Evolutionary conservation across 2,329 filamentous ascomycete species (phyloP).

Genomic region (Apiospora sp.): DNA sequence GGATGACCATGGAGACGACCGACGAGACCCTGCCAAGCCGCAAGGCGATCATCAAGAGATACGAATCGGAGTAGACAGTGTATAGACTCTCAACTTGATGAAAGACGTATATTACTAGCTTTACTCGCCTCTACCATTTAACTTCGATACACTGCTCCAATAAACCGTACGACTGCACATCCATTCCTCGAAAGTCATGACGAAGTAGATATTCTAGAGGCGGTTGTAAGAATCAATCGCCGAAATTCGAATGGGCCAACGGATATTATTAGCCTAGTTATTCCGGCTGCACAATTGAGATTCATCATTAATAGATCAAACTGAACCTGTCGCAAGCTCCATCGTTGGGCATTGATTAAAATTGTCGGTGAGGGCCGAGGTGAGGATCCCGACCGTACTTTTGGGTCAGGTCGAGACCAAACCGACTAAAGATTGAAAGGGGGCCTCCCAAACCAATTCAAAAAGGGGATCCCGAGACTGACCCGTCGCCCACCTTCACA

Average conservation of each 20-base stretch:
- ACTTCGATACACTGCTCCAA: not conserved
- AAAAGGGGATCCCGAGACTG: not conserved
- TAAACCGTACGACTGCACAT: not conserved
- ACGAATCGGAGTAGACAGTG: not conserved
- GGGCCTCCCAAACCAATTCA: not conserved
- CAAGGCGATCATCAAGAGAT: not conserved
- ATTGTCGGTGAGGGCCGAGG: not conserved
- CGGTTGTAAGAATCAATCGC: not conserved
- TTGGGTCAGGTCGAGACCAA: not conserved
- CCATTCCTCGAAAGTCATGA: not conserved
- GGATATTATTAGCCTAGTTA: not conserved
- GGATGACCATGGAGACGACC: not conserved
- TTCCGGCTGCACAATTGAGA: not conserved
- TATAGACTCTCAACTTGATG: not conserved
- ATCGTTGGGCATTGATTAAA: not conserved
- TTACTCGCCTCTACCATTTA: not conserved
- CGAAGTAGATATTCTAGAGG: not conserved
- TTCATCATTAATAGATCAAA: not conserved
- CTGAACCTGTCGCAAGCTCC: not conserved
- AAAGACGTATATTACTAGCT: constrained; percentile 3
- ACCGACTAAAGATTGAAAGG: not conserved
- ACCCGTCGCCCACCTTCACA: not conserved
- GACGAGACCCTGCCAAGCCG: not conserved
- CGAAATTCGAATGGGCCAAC: not conserved
- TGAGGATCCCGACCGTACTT: not conserved